phyloP scores from a whole-genome alignment of 768 basidiomycete genomes.

The Lentinula sp. region DNA sequence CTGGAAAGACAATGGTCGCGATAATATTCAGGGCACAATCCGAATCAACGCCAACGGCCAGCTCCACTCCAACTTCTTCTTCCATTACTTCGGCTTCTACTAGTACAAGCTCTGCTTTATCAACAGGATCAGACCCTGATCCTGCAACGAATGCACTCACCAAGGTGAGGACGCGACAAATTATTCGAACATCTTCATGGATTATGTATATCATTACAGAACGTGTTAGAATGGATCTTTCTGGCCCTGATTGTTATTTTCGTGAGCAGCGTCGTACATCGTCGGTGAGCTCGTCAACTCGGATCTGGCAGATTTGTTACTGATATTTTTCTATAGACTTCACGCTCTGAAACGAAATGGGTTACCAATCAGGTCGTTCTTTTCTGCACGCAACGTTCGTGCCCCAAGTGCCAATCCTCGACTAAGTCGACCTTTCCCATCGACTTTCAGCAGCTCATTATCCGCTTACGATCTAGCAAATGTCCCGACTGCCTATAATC shows the following conservation, averaged over 20 bases:
- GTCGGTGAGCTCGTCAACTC: neutral
- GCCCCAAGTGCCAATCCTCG: neutral
- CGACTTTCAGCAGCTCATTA: neutral
- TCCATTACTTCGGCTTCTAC: neutral
- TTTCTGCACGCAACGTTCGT: neutral
- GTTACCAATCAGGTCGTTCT: neutral
- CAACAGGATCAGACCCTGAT: neutral
- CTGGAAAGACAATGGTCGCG: neutral
- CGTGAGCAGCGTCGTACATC: neutral
- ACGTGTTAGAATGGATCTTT: constrained; percentile 2
- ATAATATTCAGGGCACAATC: neutral
- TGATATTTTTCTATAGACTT: neutral
- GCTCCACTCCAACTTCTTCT: neutral
- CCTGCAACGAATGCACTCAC: neutral
- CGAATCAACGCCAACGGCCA: neutral
- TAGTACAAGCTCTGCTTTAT: neutral
- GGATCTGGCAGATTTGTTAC: neutral
- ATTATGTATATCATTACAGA: neutral
- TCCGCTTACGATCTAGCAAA: neutral
- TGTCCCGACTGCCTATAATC: constrained; percentile 2
- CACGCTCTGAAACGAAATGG: neutral
- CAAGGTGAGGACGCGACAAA: neutral
- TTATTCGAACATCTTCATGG: neutral
- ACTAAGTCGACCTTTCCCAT: neutral
- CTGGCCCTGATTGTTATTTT: neutral